phyloP scores from a whole-genome alignment of 371 early-diverging fungal genomes.

The Mortierella sp. region DNA sequence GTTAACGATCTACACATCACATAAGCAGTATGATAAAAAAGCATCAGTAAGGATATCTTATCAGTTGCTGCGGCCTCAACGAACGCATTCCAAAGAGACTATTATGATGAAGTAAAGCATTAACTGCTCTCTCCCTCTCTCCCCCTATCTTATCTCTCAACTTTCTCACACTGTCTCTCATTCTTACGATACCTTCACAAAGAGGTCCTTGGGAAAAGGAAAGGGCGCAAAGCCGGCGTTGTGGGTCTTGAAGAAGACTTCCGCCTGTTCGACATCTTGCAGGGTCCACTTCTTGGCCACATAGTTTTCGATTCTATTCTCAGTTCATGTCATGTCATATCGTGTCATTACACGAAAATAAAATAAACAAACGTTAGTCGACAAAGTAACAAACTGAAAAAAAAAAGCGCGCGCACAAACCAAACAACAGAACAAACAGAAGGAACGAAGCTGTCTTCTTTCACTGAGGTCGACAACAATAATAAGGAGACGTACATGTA shows the following conservation, averaged over 20 bases:
- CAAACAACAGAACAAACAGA: not conserved
- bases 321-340: not conserved
- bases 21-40: not conserved
- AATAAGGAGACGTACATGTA: conserved; percentile 65
- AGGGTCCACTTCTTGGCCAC: conserved; percentile 73
- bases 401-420: not conserved
- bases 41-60: not conserved
- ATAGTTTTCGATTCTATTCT: conserved; percentile 72
- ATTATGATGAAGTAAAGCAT: not conserved
- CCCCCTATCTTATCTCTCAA: no score
- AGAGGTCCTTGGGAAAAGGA: conserved; percentile 85
- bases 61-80: not conserved
- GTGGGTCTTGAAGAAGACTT: conserved; percentile 78
- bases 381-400: not conserved
- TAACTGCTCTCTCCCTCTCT: not conserved
- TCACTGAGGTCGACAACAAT: not conserved
- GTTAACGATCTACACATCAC: conserved; percentile 66
- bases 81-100: not conserved
- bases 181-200: conserved; percentile 66
- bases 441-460: not conserved
- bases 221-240: conserved; percentile 71
- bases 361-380: not conserved
- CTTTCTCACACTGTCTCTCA: not conserved
- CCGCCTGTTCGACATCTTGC: conserved; percentile 74
- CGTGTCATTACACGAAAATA: not conserved